Evolutionary conservation across 805 yeast species (phyloP), one percentile per base, ranked within the genome.

Genomic region (Saccharomycopsis sp.): DNA sequence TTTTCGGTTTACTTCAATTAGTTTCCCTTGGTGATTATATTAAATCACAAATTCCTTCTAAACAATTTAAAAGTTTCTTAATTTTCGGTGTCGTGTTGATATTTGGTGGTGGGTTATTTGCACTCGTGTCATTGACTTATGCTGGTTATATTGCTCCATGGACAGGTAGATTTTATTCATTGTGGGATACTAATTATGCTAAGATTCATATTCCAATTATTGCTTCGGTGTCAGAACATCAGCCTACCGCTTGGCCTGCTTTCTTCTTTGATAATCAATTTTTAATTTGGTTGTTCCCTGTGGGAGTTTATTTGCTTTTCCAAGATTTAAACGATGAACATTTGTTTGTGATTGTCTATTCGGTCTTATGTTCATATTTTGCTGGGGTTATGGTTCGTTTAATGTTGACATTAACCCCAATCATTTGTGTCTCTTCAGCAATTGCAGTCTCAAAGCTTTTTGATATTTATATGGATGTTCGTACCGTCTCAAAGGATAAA

Each of bases 191-290:
- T 3, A 83, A 76, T 63, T 93, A 94, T 59, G 99, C 99, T 51
- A 90, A 89, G 70, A 85, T 93, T 54, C 98, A 93, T 62, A 93
- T 93, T 57, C 99, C 98, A 37, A 93, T 93, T 60, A 93, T 93
- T 65, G 98, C 99, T 1, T 89, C 97, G 2, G 98, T 93, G 31
- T 86, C 96, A 11, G 99, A 93, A 69, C 99, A 93, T 71, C 99
- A 93, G 72, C 99, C 99, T 48, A 90, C 97, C n/a, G 96, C 98
- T 3, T 93, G 99, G 99, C 95, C 97, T 8, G 79, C 97, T 9
- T 94, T 93, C 64, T 93, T 87, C 75, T 86, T 90, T 61, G 98
- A 93, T 63, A 81, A 93, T 41, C 85, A 80, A 57, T 77, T 90
- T 72, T 72, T 93, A 65, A 85, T 90, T 57, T 94, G 98, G 98